phyloP scores from a whole-genome alignment of 345 rosid species.

The Lenwebbia sp. region DNA sequence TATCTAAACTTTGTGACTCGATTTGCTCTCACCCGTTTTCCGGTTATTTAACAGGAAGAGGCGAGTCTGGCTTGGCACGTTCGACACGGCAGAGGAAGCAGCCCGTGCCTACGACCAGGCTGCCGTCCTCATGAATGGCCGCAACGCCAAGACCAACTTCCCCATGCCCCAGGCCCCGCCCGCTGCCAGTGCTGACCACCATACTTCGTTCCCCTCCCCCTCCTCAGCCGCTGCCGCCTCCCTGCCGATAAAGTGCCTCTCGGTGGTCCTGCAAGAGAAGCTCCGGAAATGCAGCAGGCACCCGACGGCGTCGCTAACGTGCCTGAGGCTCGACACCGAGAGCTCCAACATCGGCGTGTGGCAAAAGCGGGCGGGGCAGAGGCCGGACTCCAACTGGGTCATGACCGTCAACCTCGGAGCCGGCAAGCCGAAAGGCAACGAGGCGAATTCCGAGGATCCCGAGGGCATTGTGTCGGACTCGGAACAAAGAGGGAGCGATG shows the following conservation, averaged over 20 bases:
- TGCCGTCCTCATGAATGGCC: constrained; percentile 42
- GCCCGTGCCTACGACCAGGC: constrained; percentile 53
- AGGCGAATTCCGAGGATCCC: neutral
- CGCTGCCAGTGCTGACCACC: neutral
- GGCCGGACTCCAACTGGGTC: constrained; percentile 44
- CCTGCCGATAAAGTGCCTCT: constrained; percentile 10
- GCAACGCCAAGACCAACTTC: constrained; percentile 49
- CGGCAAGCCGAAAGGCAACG: neutral
- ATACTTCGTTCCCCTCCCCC: neutral
- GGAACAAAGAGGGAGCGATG: neutral
- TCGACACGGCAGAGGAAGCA: constrained; percentile 52
- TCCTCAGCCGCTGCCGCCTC: neutral
- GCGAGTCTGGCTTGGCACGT: constrained; percentile 58
- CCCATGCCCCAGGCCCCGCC: constrained; percentile 11
- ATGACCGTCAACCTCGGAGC: constrained; percentile 43
- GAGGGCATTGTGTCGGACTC: neutral
- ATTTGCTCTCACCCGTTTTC: neutral
- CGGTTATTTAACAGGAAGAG: constrained; percentile 22
- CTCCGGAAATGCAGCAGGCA: constrained; percentile 40
- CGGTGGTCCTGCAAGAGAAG: constrained; percentile 36
- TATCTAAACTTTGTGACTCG: neutral
- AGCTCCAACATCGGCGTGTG: constrained; percentile 54
- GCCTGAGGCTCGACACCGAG: constrained; percentile 48
- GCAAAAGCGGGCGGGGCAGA: constrained; percentile 50
- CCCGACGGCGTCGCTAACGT: constrained; percentile 49